phyloP scores from a whole-genome alignment of 352 stramenopile genomes.

The Phytophthora tentaculata region DNA sequence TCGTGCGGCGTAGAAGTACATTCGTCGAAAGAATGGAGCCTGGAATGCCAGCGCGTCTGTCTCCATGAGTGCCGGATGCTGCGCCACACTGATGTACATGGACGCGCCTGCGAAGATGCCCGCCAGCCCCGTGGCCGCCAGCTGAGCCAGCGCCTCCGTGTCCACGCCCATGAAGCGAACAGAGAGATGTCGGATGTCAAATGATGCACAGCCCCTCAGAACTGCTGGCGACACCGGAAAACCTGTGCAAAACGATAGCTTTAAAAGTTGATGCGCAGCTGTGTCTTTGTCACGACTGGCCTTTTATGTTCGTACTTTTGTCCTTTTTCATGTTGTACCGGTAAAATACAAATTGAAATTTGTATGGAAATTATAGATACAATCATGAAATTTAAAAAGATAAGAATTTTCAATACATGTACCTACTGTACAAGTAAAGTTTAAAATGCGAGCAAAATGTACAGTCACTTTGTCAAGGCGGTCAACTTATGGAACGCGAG shows the following conservation, averaged over 20 bases:
- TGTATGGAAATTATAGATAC: no score
- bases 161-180: conserved; percentile 55
- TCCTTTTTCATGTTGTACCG: no score
- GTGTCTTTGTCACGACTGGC: conserved; percentile 2
- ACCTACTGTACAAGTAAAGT: no score
- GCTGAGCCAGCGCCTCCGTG: conserved; percentile 67
- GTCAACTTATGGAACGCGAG: conserved; percentile 47
- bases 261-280: conserved; percentile 7
- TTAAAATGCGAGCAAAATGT: no score
- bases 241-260: background rate
- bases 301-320: conserved; percentile 5
- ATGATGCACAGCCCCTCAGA: background rate
- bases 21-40: conserved; percentile 75
- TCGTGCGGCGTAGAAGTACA: conserved; percentile 79
- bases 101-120: conserved; percentile 75
- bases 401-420: no score
- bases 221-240: conserved; percentile 5
- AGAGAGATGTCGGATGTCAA: conserved; percentile 13
- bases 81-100: conserved; percentile 73
- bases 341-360: no score
- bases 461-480: background rate
- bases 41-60: conserved; percentile 62
- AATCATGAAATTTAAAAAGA: no score
- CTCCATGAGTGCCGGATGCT: conserved; percentile 76
- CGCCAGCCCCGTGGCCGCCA: conserved; percentile 61